A percentile compares a stretch with the other conserved stretches of the same genome.
phyloP scores from a whole-genome alignment of 139 green algal species.

The Chlamydomonas eustigma region DNA sequence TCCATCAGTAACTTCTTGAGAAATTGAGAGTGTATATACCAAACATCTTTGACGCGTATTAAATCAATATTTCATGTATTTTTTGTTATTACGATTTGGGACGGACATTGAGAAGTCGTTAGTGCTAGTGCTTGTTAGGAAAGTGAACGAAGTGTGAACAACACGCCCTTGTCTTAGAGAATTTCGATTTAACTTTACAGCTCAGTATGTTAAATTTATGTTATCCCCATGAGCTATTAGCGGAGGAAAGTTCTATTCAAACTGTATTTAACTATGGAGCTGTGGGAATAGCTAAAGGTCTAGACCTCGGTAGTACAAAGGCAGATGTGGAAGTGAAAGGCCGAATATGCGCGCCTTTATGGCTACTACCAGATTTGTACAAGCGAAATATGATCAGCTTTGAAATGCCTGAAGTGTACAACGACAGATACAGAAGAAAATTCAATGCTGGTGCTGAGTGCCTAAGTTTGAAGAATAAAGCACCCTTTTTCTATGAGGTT shows the following conservation, averaged over 20 bases:
- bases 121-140: no score
- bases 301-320: conserved; percentile 21
- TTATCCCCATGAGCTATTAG: conserved; percentile 25
- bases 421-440: conserved; percentile 31
- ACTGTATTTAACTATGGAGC: conserved; percentile 23
- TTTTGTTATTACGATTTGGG: no score
- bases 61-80: no score
- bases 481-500: conserved; percentile 39
- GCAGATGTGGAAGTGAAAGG: conserved; percentile 6
- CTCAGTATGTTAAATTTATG: conserved; percentile 13
- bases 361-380: conserved; percentile 20
- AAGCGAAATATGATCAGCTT: conserved; percentile 22
- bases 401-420: conserved; percentile 26
- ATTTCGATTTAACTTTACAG: no score
- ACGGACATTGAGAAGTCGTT: no score
- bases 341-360: conserved; percentile 20
- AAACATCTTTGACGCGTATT: no score
- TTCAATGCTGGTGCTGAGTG: conserved; percentile 37
- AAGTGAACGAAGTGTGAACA: no score
- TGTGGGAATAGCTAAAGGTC: conserved; percentile 7
- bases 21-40: no score
- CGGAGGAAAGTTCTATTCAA: conserved; percentile 27
- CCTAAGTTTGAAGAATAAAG: conserved; percentile 27
- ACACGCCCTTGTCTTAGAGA: no score
- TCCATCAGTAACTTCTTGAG: no score